Evolutionary conservation across 2,329 filamentous ascomycete genomes (phyloP), one percentile per base, ranked within the genome.

Genomic region (Biscogniauxia mediterranea): DNA sequence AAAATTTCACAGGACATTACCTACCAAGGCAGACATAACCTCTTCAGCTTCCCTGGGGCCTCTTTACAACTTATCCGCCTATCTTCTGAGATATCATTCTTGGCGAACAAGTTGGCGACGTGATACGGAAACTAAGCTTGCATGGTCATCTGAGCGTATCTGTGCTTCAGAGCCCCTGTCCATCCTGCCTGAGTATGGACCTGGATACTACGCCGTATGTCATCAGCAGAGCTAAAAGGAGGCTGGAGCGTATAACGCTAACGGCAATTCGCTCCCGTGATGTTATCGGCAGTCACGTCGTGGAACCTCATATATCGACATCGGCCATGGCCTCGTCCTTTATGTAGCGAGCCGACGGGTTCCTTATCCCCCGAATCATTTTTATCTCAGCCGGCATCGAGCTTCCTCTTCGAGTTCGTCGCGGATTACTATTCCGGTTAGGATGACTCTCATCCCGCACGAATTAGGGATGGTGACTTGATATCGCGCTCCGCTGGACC

Each of bases 341-440:
- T n/a, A 11, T 46, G 38, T 46, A n/a, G 13, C 38, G 38, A 46
- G 38, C 38, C 38, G 38, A 46, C 15, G 38, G 38, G 17, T 11
- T n/a, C 38, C 38, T 46, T 46, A 46, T 46, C 38, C 38, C 38
- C 38, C 38, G 38, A 46, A 46, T 46, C 38, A 46, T n/a, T 46
- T 46, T 46, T 20, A 55, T 42, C 25, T 21, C 13, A 26, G 28
- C n/a, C 5, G 28, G 26, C 54, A 62, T 58, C 55, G 60, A 68
- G 60, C 66, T 68, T 66, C 66, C 66, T 67, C 42, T 68, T 68
- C 63, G 57, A 67, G 66, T 57, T 60, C 60, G 50, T 56, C 32
- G 3, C 50, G 62, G 66, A 68, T 68, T 68, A 68, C 66, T 68
- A 66, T 60, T 62, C 60, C 58, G 59, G 56, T 52, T 32, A 49